Evolutionary conservation across 768 basidiomycete genomes (phyloP).

Genomic region (Calocybe gangraenosa): DNA sequence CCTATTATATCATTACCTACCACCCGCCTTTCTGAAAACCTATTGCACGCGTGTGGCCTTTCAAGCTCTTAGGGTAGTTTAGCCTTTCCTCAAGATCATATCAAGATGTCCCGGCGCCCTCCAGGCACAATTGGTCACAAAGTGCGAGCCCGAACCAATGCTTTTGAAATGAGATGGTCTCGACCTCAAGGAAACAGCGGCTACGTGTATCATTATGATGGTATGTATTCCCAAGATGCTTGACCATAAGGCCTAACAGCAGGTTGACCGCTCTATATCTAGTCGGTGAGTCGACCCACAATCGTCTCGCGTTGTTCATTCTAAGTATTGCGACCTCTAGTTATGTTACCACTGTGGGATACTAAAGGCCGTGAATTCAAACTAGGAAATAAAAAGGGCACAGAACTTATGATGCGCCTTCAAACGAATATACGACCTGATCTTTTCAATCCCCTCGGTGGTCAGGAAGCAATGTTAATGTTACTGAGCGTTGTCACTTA

Average conservation of each 20-base stretch:
- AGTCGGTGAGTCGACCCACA: slow-evolving; percentile 12
- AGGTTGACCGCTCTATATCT: neutral
- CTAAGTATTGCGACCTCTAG: slow-evolving; percentile 8
- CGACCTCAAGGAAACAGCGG: slow-evolving; percentile 5
- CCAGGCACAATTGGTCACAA: slow-evolving; percentile 9
- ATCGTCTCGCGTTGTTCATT: neutral
- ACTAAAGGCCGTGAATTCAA: slow-evolving; percentile 12
- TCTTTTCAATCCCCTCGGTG: slow-evolving; percentile 23
- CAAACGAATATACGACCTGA: slow-evolving; percentile 19
- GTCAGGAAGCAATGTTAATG: slow-evolving; percentile 11
- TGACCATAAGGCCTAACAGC: neutral
- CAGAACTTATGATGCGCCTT: slow-evolving; percentile 27
- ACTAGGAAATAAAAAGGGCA: slow-evolving; percentile 23
- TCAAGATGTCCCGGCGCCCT: no score
- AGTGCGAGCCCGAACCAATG: slow-evolving; percentile 16
- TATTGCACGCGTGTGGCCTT: neutral
- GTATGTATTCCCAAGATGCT: slow-evolving; percentile 11
- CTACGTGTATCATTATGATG: slow-evolving; percentile 22
- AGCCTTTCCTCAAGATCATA: no score
- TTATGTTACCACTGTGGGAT: slow-evolving; percentile 20
- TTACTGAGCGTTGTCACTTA: neutral
- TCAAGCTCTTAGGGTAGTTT: neutral
- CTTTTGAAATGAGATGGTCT: slow-evolving; percentile 19
- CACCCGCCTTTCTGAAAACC: neutral
- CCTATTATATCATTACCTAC: neutral